Conservation (phyloP, 306 rosid genomes). For the Cucumis melo region DNA sequence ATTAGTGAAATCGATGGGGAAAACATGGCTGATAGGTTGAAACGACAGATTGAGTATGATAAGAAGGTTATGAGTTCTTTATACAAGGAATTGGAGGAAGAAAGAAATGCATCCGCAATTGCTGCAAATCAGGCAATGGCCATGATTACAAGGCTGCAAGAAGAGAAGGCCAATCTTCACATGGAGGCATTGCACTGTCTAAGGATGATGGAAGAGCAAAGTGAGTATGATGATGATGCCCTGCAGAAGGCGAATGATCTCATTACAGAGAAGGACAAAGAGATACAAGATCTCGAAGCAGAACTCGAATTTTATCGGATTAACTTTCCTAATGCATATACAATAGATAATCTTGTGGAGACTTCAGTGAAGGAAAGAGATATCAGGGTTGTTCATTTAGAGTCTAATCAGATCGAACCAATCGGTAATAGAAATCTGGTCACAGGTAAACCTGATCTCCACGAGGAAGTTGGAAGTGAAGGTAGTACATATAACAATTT, state of each 20-base stretch:
- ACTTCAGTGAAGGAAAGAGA: conserved; percentile 47
- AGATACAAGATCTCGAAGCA: conserved; percentile 36
- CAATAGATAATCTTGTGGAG: conserved; percentile 21
- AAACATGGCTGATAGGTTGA: conserved; percentile 38
- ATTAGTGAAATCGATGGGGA: conserved; percentile 43
- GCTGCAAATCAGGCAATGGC: conserved; percentile 57
- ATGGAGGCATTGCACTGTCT: conserved; percentile 68
- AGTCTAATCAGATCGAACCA: conserved; percentile 17
- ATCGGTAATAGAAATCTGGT: conserved; percentile 12
- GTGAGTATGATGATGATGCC: conserved; percentile 51
- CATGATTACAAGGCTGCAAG: conserved; percentile 65
- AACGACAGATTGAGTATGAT: conserved; percentile 75
- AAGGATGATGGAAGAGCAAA: conserved; percentile 53
- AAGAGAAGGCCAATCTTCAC: conserved; percentile 56
- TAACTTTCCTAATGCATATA: conserved; percentile 36
- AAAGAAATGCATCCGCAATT: conserved; percentile 60
- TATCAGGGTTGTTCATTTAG: conserved; percentile 50
- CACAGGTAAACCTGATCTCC: conserved; percentile 16
- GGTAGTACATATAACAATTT: conserved; percentile 17
- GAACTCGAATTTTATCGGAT: conserved; percentile 34
- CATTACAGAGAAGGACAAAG: conserved; percentile 50
- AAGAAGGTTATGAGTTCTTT: conserved; percentile 47
- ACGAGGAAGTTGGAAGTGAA: conserved; percentile 18
- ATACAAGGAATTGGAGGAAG: conserved; percentile 71
- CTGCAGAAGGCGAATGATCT: conserved; percentile 51